phyloP scores from a whole-genome alignment of 495 filamentous ascomycete genomes.

The Cryomyces minteri region DNA sequence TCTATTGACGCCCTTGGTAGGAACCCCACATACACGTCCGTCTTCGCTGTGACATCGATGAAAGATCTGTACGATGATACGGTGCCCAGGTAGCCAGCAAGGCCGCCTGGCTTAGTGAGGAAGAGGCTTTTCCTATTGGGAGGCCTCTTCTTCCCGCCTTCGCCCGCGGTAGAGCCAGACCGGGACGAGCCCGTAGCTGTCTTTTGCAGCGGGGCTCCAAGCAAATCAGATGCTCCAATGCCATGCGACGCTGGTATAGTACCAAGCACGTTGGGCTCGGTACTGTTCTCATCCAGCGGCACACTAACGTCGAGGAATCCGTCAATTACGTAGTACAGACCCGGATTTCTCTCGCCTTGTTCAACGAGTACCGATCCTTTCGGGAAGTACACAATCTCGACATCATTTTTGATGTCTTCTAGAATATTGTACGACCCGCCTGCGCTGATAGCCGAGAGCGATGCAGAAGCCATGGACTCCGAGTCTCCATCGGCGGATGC shows the following conservation, averaged over 20 bases:
- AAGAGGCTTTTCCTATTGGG: conserved; percentile 56
- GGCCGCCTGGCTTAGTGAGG: conserved; percentile 83
- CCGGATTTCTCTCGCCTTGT: conserved; percentile 87
- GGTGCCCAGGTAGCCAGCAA: conserved; percentile 85
- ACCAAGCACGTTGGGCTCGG: conserved; percentile 15
- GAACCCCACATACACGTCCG: conserved; percentile 96
- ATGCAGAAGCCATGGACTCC: conserved; percentile 62
- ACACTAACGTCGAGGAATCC: conserved; percentile 89
- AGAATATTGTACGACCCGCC: conserved; percentile 36
- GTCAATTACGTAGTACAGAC: conserved; percentile 94
- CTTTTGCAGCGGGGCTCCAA: conserved; percentile 28
- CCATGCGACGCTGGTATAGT: conserved; percentile 8
- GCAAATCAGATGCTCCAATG: conserved; percentile 9
- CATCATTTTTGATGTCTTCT: conserved; percentile 66
- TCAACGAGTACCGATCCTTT: conserved; percentile 92
- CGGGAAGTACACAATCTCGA: conserved; percentile 97
- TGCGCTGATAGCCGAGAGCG: conserved; percentile 35
- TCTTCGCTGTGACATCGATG: conserved; percentile 91
- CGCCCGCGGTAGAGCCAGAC: neutral
- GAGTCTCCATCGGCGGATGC: conserved; percentile 65
- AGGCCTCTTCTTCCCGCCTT: conserved; percentile 23
- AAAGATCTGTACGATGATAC: conserved; percentile 92
- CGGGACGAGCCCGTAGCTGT: conserved; percentile 30
- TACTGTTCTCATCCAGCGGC: conserved; percentile 31
- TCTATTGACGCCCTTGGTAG: conserved; percentile 74